Evolutionary conservation across 768 basidiomycete species (phyloP), one percentile per base, ranked within the genome.

Genomic region (Neoboletus magnificus): DNA sequence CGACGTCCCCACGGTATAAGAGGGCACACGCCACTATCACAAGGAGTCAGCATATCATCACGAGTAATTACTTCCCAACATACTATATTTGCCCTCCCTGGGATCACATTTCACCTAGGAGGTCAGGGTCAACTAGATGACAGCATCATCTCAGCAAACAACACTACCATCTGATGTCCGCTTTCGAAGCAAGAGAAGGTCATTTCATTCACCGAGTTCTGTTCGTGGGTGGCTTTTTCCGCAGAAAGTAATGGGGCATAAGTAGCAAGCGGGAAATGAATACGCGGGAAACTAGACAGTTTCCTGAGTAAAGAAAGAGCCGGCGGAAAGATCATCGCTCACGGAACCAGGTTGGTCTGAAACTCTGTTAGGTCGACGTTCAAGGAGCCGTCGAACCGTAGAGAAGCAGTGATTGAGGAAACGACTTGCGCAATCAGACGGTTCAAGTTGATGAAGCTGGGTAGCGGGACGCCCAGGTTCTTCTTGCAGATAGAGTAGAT

Each of bases 401-500:
- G 82, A 22, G 96, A 98, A 30, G 95, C 95, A 23, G 96, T 98
- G 74, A 98, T 85, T 51, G 94, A 95, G 10, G 97, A 99, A 59
- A 99, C 97, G 61, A 98, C 97, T 71, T 98, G 97, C 15, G 97
- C 95, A 67, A 98, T 98, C 63, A 99, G 79, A 54, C 97, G 80
- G 78, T 99, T 98, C 59, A 98, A 75, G 80, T 99, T 98, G 66
- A 82, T 79, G 79, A 96, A 93, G 66, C 92, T 89, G 16, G 97
- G 97, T 33, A 82, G 88, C 27, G 79, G 67, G 62, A 98, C 89
- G 62, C 83, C 84, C 55, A 98, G 81, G 71, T 89, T 94, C 76
- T 89, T 87, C 82, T 97, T 95, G 91, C 96, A 98, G 71, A 98
- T 98, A 71, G 98, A 95, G 75, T 96, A 98, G 71, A 98, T 98